Base-by-base conservation (phyloP, 345 rosid species). In the Schrenkiella parvula region DNA sequence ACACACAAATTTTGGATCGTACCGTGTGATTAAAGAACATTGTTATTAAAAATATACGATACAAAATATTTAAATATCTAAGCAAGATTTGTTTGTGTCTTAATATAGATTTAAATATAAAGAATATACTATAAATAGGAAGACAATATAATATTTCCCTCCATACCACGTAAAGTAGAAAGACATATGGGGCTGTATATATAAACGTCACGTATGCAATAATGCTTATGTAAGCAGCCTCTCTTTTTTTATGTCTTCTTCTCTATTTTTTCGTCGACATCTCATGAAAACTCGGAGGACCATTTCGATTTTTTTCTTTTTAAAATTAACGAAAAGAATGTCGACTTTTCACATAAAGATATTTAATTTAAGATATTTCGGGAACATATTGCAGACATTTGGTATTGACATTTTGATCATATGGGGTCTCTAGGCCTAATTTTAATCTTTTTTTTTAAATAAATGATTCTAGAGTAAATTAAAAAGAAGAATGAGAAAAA, bases 181-280 rank as follows among this genome's bases (percentile, higher is more conserved):
- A 59, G 37, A 41, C 56, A 60, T 41, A 5, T n/a, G 38, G 26
- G 54, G 29, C 26, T 66, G 32, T 61, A 52, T 25, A 11, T 8
- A 59, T 46, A 19, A 25, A 66, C 79, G 70, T 68, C 79, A 75
- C 63, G 25, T 23, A 34, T 68, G 74, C 56, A 14, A 17, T 60
- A 75, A 68, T 60, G 79, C 74, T 68, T 75, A 75, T 43, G 79
- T 52, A 23, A 60, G 74, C 79, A 59, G 13, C 14, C 34, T 18
- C 29, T 26, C 4, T 26, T 26, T 23, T 71, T 62, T 67, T 31
- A 22, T 41, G 46, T 68, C 37, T 22, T 52, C 37, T 58, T 65
- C 51, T 47, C n/a, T 28, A 46, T 64, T 12, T 35, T 35, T 46
- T 66, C n/a, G 34, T 38, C 46, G 29, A 35, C 53, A 38, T 68